Conservation (phyloP, 768 basidiomycete genomes). For the Lentinula lateritia region DNA sequence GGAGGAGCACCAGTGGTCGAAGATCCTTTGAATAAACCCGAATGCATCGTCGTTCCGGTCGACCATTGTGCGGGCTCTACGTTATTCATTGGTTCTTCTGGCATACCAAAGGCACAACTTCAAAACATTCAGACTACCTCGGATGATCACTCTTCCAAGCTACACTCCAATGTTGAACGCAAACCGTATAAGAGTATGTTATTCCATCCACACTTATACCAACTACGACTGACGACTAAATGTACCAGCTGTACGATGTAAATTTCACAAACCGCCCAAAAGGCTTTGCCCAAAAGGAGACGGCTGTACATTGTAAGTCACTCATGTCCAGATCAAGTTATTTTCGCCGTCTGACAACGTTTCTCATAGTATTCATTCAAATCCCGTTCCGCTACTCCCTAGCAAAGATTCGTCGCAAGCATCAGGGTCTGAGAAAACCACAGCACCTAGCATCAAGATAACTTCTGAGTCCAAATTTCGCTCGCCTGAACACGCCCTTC, state of each 20-base stretch:
- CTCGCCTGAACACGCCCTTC: constrained; percentile 8
- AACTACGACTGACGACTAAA: neutral
- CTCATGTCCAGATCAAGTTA: neutral
- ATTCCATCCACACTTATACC: neutral
- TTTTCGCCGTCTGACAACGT: neutral
- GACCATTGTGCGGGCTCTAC: neutral
- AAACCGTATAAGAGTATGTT: constrained; percentile 35
- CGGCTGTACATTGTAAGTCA: constrained; percentile 54
- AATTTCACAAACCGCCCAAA: constrained; percentile 33
- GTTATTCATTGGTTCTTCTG: neutral
- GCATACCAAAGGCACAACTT: neutral
- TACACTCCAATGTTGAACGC: constrained; percentile 14
- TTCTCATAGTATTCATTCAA: constrained; percentile 3
- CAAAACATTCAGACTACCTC: neutral
- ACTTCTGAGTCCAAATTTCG: neutral
- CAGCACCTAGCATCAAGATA: neutral
- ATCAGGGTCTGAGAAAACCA: constrained; percentile 6
- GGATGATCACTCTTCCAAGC: no score
- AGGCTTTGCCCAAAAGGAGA: constrained; percentile 48
- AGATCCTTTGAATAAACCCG: neutral
- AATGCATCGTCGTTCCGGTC: neutral
- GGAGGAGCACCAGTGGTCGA: neutral
- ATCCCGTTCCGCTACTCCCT: neutral
- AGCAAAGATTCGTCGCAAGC: neutral
- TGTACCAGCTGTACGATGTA: constrained; percentile 54